Percentiles rank a stretch among this genome's conserved stretches.
phyloP scores from a whole-genome alignment of 768 basidiomycete species.

The Rhizopogon sp. region DNA sequence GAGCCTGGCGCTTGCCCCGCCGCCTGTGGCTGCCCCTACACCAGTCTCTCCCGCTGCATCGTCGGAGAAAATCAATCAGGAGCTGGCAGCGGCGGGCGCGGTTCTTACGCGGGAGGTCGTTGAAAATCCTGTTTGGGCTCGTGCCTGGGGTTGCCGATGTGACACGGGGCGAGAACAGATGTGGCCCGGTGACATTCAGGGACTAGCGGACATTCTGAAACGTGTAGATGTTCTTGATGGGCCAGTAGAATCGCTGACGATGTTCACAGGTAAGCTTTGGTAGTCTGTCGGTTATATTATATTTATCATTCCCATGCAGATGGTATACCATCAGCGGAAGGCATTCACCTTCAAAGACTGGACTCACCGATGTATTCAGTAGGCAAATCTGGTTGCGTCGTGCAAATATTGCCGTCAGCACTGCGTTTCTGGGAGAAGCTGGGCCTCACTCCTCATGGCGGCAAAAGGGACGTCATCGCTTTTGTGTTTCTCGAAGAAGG shows the following conservation, averaged over 20 bases:
- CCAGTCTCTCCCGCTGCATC: slow-evolving; percentile 80
- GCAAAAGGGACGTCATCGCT: slow-evolving; percentile 63
- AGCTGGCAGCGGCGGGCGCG: slow-evolving; percentile 61
- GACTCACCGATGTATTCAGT: slow-evolving; percentile 58
- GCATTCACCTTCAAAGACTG: slow-evolving; percentile 25
- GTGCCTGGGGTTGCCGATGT: slow-evolving; percentile 46
- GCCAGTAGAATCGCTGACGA: slow-evolving; percentile 35
- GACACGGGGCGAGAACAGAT: slow-evolving; percentile 15
- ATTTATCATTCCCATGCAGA: background rate
- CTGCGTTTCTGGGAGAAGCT: slow-evolving; percentile 85
- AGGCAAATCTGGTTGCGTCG: slow-evolving; percentile 60
- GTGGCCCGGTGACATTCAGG: slow-evolving; percentile 56
- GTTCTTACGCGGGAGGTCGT: slow-evolving; percentile 65
- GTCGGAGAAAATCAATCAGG: slow-evolving; percentile 56
- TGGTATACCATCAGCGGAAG: slow-evolving; percentile 1
- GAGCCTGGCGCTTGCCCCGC: slow-evolving; percentile 34
- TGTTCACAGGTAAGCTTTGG: slow-evolving; percentile 36
- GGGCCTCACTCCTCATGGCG: slow-evolving; percentile 64
- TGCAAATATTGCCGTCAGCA: slow-evolving; percentile 68
- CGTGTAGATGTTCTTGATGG: slow-evolving; percentile 33
- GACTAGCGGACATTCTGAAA: slow-evolving; percentile 33
- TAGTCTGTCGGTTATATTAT: background rate
- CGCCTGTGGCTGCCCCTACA: slow-evolving; percentile 59
- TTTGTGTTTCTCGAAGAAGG: slow-evolving; percentile 69
- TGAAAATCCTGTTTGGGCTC: slow-evolving; percentile 67